Conservation (phyloP, 139 green algal genomes). For the Prasinococcaceae sp. region DNA sequence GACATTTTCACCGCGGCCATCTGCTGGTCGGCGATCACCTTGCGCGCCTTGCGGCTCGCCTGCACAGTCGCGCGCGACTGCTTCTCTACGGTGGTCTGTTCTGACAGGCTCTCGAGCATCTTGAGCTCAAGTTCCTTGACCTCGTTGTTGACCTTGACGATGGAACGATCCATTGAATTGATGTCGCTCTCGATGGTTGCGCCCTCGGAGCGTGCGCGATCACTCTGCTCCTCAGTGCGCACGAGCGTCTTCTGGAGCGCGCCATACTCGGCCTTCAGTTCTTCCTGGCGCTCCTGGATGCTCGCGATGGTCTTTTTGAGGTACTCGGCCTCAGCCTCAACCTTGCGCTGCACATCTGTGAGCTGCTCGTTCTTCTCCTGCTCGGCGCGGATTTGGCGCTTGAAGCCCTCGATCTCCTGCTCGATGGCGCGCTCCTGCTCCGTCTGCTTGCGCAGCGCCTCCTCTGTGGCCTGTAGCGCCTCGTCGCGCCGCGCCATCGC, state of each 20-base stretch:
- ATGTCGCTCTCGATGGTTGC: conserved; percentile 27
- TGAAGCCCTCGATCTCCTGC: conserved; percentile 51
- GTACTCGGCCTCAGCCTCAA: conserved; percentile 44
- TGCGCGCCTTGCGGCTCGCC: conserved; percentile 31
- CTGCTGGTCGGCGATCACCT: conserved; percentile 37
- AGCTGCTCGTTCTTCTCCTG: conserved; percentile 56
- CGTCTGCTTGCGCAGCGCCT: conserved; percentile 48
- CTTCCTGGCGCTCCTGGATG: conserved; percentile 36
- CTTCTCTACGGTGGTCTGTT: conserved; percentile 69
- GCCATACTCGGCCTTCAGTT: conserved; percentile 31
- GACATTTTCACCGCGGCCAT: conserved; percentile 40
- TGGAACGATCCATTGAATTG: conserved; percentile 13
- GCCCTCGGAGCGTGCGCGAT: conserved; percentile 16
- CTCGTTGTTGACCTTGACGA: conserved; percentile 15
- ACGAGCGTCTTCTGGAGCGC: conserved; percentile 42
- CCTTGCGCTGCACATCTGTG: conserved; percentile 42
- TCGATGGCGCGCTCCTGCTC: conserved; percentile 52
- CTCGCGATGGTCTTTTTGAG: conserved; percentile 42
- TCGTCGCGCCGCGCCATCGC: conserved; percentile 60
- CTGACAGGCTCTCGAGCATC: conserved; percentile 41
- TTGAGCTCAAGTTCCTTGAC: conserved; percentile 31
- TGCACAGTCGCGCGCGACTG: conserved; percentile 39
- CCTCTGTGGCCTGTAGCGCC: conserved; percentile 39
- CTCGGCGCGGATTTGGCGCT: conserved; percentile 45
- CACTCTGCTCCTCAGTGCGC: conserved; percentile 39